Evolutionary conservation across 768 basidiomycete genomes (phyloP).

Genomic region (Heimioporus sp.): DNA sequence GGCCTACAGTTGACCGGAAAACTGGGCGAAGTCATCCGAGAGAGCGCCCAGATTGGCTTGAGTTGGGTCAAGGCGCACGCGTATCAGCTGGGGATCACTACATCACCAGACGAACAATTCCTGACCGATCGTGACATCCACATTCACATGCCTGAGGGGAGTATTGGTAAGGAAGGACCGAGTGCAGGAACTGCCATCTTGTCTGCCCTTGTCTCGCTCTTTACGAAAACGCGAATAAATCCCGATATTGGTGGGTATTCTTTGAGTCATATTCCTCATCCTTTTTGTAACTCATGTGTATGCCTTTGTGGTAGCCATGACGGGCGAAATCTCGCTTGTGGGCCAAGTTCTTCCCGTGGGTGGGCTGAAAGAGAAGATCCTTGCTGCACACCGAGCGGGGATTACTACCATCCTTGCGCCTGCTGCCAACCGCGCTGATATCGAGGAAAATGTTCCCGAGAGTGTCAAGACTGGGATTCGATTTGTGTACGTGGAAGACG

Average conservation of each 20-base stretch:
- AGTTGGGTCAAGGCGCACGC: slow-evolving; percentile 94
- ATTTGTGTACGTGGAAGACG: slow-evolving; percentile 94
- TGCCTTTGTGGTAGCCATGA: slow-evolving; percentile 68
- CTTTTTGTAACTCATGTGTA: background rate
- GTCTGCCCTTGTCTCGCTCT: slow-evolving; percentile 87
- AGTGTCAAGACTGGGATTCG: slow-evolving; percentile 94
- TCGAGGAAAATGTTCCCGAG: slow-evolving; percentile 95
- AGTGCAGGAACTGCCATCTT: slow-evolving; percentile 94
- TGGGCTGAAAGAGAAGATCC: slow-evolving; percentile 93
- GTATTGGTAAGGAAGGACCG: slow-evolving; percentile 93
- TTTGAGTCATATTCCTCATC: background rate
- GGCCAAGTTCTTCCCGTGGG: slow-evolving; percentile 97
- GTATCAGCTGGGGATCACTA: slow-evolving; percentile 82
- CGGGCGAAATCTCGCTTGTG: slow-evolving; percentile 94
- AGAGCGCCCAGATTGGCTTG: slow-evolving; percentile 92
- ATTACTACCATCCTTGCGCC: slow-evolving; percentile 91
- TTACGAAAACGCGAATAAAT: slow-evolving; percentile 79
- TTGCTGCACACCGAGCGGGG: slow-evolving; percentile 94
- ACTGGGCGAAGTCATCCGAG: slow-evolving; percentile 96
- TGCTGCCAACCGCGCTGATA: slow-evolving; percentile 86
- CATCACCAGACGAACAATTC: slow-evolving; percentile 67
- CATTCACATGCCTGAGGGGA: slow-evolving; percentile 96
- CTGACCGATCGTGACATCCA: slow-evolving; percentile 87
- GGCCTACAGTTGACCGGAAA: slow-evolving; percentile 92
- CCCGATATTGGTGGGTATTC: slow-evolving; percentile 79